Base-by-base conservation (phyloP, 2,329 filamentous ascomycete species). In the Juglanconis sp. region DNA sequence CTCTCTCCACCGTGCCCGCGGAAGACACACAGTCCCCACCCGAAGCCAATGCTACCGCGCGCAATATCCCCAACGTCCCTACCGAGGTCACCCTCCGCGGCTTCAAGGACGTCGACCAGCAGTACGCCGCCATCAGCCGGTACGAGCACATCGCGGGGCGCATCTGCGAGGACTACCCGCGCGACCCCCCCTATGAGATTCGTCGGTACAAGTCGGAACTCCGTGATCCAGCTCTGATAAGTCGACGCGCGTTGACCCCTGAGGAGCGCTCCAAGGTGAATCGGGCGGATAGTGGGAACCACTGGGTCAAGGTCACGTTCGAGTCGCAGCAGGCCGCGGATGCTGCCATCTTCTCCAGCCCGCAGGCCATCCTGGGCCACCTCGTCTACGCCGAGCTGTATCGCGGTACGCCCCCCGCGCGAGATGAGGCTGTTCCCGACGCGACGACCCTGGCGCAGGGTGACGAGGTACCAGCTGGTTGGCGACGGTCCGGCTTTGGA, bases 131-230 rank as follows among this genome's bases (percentile, higher is more conserved):
- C 38, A 88, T 98, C 67, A 87, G 90, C 66, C 91, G 91, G 75
- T 98, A 90, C 76, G 94, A 97, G 77, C 85, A 88, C 62, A 87
- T 96, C 47, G 94, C 91, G 6, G 93, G 93, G 32, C 78, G 86
- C 64, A 91, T 97, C 71, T 93, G 93, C 74, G 94, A 98, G 76
- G 93, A 97, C 75, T 98, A 98, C 74, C 87, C 92, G 8, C 87
- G 94, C 64, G 87, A 90, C 65, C 89, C 94, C n/a, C 90, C 91
- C 3, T 81, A 86, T 59, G 82, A 87, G 64, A 84, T 85, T 69
- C 81, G 83, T 60, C 82, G 89, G 60, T 94, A 89, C 77, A 89
- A 90, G 70, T 84, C 87, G 1, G 86, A 93, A 66, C 84, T 91
- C 63, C 84, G 89, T 64, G 88, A 92, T 67, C 85, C 89, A 54